Evolutionary conservation across 768 basidiomycete species (phyloP), one percentile per base, ranked within the genome.

Genomic region (Termitomyces sp.): DNA sequence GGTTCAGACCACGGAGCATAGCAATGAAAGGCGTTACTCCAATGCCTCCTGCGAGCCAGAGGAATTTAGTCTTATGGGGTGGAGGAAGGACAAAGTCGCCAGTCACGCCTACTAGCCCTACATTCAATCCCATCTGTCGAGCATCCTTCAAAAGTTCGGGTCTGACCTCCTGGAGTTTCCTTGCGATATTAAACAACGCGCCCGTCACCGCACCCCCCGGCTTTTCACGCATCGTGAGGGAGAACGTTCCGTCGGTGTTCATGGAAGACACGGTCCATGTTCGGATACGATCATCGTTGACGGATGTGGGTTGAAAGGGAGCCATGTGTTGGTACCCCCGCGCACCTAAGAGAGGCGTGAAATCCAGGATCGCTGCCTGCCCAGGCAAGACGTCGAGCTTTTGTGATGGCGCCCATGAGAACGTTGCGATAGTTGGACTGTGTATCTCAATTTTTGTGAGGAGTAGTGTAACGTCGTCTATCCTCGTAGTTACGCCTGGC

Each of bases 1-100:
- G 47, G 9, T 55, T 30, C 16, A 66, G 55, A 55, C 58, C 55
- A 26, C 61, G 58, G 0, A 84, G 72, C 79, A 86, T 78, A 30
- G 78, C 77, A n/a, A 87, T 65, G 68, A 84, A 87, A 0, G 84
- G 86, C 18, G 86, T 87, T 20, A 87, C 50, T 3, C 86, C 85
- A 43, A 88, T 86, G 0, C 86, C 86, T 26, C 84, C 85, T 1
- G 83, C 84, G n/a, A 83, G 69, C 83, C 83, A 86, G 30, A 85
- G 68, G 32, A 84, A 64, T 35, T 72, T 72, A 16, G 59, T 66
- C 10, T 61, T 62, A 9, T 23, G 44, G 46, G 48, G 20, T 36
- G 36, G 44, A 5, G 72, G 71, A 4, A 83, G 70, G 8, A 71
- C 68, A 58, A 86, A 87, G 5, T 79, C 75, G 4, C 86, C 87